Evolutionary conservation across 2,329 filamentous ascomycete genomes (phyloP).

Genomic region (Chaetomiaceae sp.): DNA sequence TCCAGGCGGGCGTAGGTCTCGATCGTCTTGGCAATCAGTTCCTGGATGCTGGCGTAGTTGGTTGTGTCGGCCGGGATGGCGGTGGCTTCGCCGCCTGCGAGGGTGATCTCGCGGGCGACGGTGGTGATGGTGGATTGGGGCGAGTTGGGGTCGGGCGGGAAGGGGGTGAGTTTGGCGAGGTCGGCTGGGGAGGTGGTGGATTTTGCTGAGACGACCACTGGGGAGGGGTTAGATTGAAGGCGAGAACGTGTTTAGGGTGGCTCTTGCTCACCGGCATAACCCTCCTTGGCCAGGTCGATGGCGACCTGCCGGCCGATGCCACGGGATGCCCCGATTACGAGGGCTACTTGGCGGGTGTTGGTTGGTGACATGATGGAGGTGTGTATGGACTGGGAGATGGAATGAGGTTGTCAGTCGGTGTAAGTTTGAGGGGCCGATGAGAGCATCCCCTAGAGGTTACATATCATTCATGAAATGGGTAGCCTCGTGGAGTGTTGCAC

Average conservation of each 20-base stretch:
- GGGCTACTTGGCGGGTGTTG: constrained; percentile 50
- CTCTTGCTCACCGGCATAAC: constrained; percentile 62
- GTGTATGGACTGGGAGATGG: not conserved
- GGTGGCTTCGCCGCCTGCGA: constrained; percentile 58
- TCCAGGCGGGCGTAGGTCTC: constrained; percentile 59
- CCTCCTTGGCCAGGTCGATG: constrained; percentile 66
- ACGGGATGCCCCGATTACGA: constrained; percentile 70
- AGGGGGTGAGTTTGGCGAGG: constrained; percentile 49
- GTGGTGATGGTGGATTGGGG: constrained; percentile 72
- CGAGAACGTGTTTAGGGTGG: no score
- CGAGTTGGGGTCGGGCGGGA: constrained; percentile 75
- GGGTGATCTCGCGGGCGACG: constrained; percentile 67
- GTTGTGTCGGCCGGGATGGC: constrained; percentile 69
- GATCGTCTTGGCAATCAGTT: constrained; percentile 55
- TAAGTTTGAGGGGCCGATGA: not conserved
- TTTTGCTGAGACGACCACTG: constrained; percentile 75
- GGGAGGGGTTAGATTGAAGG: not conserved
- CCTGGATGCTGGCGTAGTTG: constrained; percentile 54
- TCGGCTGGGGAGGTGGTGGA: constrained; percentile 53
- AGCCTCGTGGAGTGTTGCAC: not conserved
- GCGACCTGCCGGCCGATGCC: constrained; percentile 79
- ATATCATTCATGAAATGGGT: not conserved
- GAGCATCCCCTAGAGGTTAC: not conserved
- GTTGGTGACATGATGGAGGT: constrained; percentile 16
- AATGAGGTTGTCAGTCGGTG: not conserved